Conservation (phyloP, 306 rosid species). For the Vicia villosa region DNA sequence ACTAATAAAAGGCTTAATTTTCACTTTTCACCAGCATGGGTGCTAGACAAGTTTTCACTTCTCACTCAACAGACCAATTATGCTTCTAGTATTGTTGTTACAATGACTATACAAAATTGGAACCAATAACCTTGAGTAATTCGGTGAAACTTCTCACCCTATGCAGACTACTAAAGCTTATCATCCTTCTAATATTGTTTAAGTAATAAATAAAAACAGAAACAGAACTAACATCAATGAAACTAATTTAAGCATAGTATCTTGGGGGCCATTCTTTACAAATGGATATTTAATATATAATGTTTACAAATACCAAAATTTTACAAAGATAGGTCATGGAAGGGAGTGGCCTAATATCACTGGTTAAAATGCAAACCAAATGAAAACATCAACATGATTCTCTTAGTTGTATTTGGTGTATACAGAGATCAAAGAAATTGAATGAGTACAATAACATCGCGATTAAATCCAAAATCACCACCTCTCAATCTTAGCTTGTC, state of each 20-base stretch:
- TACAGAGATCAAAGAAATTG: slow-evolving; percentile 34
- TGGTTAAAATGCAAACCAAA: slow-evolving; percentile 26
- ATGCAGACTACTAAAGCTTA: neutral
- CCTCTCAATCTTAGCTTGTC: slow-evolving; percentile 32
- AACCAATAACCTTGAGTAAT: neutral
- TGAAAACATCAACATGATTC: slow-evolving; percentile 33
- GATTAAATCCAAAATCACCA: slow-evolving; percentile 38
- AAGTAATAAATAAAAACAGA: neutral
- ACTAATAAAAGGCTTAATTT: neutral
- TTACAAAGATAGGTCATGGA: slow-evolving; percentile 28
- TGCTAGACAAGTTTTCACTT: neutral
- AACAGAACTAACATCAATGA: neutral
- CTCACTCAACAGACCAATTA: neutral
- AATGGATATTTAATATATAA: slow-evolving; percentile 13
- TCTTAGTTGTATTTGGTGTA: slow-evolving; percentile 31
- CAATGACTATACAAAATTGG: neutral
- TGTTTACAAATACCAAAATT: slow-evolving; percentile 20
- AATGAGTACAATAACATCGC: slow-evolving; percentile 41
- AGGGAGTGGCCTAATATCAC: slow-evolving; percentile 23
- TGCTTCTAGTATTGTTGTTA: neutral
- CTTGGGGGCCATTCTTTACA: neutral
- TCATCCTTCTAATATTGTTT: neutral
- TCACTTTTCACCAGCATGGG: neutral
- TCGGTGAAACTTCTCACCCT: neutral
- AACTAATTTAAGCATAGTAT: neutral